These are phyloP conservation scores for Penicillium sp. DNA, from an alignment of 2,329 filamentous ascomycete genomes.

Conservation along the genomic window DNA sequence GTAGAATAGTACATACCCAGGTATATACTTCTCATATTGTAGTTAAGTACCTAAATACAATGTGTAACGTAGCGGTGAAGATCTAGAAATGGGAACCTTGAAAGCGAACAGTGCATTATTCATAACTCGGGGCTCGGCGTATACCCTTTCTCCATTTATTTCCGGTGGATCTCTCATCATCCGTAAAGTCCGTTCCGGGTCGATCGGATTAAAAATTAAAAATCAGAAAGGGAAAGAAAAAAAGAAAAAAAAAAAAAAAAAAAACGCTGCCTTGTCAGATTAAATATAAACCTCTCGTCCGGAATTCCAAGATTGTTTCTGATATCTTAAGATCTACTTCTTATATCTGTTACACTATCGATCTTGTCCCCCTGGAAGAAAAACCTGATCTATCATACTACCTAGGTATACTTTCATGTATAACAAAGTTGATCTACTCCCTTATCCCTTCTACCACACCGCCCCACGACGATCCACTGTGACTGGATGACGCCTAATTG, in stretches of 20 bases:
- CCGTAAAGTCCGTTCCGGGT: slow-evolving; percentile 12
- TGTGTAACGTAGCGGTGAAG: slow-evolving; percentile 4
- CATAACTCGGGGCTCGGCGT: neutral
- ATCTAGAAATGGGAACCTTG: neutral
- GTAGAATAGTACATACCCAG: neutral
- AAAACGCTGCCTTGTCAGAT: neutral
- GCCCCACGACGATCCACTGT: slow-evolving; percentile 23
- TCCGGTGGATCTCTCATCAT: slow-evolving; percentile 8
- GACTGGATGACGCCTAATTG: slow-evolving; percentile 32
- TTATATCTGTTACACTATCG: slow-evolving; percentile 1
- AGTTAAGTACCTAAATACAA: neutral
- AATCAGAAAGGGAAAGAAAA: neutral
- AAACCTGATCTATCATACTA: slow-evolving; percentile 5
- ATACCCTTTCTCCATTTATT: slow-evolving; percentile 4
- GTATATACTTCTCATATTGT: neutral
- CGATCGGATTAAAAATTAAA: slow-evolving; percentile 4
- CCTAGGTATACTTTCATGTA: neutral
- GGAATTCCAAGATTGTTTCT: neutral
- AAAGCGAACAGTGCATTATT: slow-evolving; percentile 2
- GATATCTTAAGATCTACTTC: neutral
- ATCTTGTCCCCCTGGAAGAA: neutral
- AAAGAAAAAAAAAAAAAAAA: neutral
- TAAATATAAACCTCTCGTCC: slow-evolving; percentile 9
- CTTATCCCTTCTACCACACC: slow-evolving; percentile 25
- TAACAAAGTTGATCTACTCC: neutral